Evolutionary conservation across 129 eudicot species (phyloP).

Genomic region (Smallanthus sonchifolius): DNA sequence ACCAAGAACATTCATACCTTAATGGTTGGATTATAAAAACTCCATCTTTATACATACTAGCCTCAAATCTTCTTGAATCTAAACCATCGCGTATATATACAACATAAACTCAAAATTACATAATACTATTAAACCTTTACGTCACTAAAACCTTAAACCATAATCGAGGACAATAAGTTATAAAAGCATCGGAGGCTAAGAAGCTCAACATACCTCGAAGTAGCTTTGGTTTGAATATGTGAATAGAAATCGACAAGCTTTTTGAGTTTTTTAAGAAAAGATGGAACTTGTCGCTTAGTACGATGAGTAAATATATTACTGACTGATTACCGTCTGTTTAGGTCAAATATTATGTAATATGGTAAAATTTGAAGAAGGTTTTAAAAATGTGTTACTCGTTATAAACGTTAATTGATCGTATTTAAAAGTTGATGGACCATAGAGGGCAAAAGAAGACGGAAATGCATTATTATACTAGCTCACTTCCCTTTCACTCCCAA

Average conservation of each 20-base stretch:
- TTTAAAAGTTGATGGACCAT: constrained; percentile 18
- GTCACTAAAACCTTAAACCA: too few species aligned
- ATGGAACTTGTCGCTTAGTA: background rate
- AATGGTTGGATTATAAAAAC: too few species aligned
- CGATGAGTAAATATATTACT: background rate
- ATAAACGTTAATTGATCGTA: background rate
- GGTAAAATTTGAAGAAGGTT: background rate
- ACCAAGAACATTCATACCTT: too few species aligned
- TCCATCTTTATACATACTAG: too few species aligned
- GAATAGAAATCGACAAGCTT: too few species aligned
- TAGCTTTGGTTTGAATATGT: background rate
- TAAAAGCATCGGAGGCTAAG: background rate
- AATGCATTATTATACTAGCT: background rate
- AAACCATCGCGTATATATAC: too few species aligned
- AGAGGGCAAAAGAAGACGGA: background rate
- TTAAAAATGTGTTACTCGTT: background rate
- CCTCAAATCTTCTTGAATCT: too few species aligned
- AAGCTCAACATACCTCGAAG: background rate
- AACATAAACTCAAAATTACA: too few species aligned
- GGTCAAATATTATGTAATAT: background rate
- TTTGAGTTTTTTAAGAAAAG: background rate
- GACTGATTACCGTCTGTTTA: background rate
- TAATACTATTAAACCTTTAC: too few species aligned
- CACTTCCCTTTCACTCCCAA: background rate
- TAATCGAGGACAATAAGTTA: too few species aligned